phyloP scores from a whole-genome alignment of 1,139 yeast genomes.

The Lodderomyces elongisporus region DNA sequence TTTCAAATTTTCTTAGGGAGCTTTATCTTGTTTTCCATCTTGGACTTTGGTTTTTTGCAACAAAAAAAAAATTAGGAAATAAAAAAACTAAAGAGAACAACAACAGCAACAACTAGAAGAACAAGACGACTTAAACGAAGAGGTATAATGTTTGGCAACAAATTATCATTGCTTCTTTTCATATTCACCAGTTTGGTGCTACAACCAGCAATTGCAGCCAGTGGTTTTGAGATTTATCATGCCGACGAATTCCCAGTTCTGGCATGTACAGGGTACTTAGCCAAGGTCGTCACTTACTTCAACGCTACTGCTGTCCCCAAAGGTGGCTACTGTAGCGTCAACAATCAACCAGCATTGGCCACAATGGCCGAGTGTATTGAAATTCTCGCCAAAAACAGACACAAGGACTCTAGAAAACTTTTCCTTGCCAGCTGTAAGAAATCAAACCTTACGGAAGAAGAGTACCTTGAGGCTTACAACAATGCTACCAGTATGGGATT shows the following conservation, averaged over 20 bases:
- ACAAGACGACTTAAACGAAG: too few species aligned
- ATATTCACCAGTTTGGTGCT: not conserved
- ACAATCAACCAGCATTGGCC: conserved; percentile 37
- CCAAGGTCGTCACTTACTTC: conserved; percentile 19
- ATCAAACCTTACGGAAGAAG: conserved; percentile 23
- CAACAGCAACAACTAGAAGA: too few species aligned
- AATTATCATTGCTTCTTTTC: too few species aligned
- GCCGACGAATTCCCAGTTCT: conserved; percentile 16
- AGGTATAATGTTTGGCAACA: too few species aligned
- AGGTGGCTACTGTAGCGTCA: conserved; percentile 29
- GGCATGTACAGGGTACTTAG: conserved; percentile 28
- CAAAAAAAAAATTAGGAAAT: too few species aligned
- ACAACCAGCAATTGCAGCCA: conserved; percentile 4
- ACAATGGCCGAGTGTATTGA: conserved; percentile 34
- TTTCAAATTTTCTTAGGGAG: too few species aligned
- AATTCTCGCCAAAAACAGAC: conserved; percentile 17
- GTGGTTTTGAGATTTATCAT: conserved; percentile 15
- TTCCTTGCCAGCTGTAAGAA: conserved; percentile 24
- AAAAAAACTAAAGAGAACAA: too few species aligned
- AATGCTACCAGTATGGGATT: conserved; percentile 33
- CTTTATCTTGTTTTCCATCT: too few species aligned
- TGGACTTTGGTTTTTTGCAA: too few species aligned
- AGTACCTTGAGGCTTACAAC: conserved; percentile 27
- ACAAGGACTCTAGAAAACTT: conserved; percentile 18
- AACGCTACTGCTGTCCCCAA: conserved; percentile 16